Evolutionary conservation across 768 basidiomycete genomes (phyloP), one percentile per base, ranked within the genome.

Genomic region (Butyriboletus loyo): DNA sequence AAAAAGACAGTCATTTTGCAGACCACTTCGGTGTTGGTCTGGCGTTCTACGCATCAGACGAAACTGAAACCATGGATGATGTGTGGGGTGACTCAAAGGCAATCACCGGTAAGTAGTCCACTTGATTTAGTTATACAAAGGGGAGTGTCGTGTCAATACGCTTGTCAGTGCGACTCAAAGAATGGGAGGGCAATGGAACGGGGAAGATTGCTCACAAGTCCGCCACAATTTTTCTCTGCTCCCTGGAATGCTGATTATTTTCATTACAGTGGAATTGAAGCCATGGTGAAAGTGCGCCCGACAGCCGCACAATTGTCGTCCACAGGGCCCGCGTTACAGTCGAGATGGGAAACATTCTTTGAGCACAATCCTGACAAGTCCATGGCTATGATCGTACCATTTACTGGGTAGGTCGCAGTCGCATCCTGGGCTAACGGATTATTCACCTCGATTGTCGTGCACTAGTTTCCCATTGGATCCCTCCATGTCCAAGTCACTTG

Each of bases 161-260:
- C 13, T 36, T 11, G 0, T 34, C 28, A 77, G 76, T 45, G 31
- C 62, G 65, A 25, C 43, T 58, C 3, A 55, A 47, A 19, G 65
- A 74, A 37, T 79, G 71, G 67, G 50, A 61, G 9, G 57, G 60
- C 17, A 62, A 65, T 0, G 82, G 79, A 0, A 72, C 62, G 30
- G 82, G 83, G 2, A 60, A 79, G 37, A 70, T 86, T 58, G 73
- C 81, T 1, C 74, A 79, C 55, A 86, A 81, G 86, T 84, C 28
- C 3, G 74, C 34, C 7, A 2, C 52, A 9, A 13, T 10, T 7
- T 15, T 19, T 32, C 2, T 37, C 13, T 40, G 1, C n/a, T 37
- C 25, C n/a, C 5, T 28, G 40, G 2, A 24, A 25, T 41, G 7
- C 22, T 56, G 10, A 52, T 10, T 36, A 7, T n/a, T 21, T 27